phyloP scores from a whole-genome alignment of 2,329 filamentous ascomycete species.

The Fusarium sp. region DNA sequence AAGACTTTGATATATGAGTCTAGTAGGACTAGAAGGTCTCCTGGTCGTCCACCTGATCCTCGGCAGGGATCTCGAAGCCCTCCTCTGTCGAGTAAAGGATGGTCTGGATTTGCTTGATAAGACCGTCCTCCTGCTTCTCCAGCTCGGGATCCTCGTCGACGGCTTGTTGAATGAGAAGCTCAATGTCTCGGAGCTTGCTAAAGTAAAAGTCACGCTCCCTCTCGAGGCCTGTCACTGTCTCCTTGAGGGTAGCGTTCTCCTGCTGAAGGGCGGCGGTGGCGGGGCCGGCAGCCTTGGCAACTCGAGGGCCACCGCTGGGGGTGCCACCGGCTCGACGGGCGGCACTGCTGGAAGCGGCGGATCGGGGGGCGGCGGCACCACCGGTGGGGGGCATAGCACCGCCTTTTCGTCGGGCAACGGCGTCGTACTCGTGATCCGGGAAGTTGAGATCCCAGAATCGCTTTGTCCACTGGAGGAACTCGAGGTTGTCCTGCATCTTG shows the following conservation, averaged over 20 bases:
- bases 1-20: conserved; percentile 17
- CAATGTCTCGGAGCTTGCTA: conserved; percentile 97
- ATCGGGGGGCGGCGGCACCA: conserved; percentile 61
- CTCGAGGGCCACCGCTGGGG: conserved; percentile 66
- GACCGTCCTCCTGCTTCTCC: conserved; percentile 91
- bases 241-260: conserved; percentile 91
- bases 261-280: conserved; percentile 80
- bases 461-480: conserved; percentile 98
- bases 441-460: conserved; percentile 98
- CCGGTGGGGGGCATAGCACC: conserved; percentile 68
- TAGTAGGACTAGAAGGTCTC: conserved; percentile 75
- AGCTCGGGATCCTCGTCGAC: conserved; percentile 93
- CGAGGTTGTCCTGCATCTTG: conserved; percentile 99
- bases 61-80: conserved; percentile 89
- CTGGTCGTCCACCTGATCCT: conserved; percentile 81
- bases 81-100: conserved; percentile 98
- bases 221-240: conserved; percentile 94
- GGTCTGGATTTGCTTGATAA: conserved; percentile 95
- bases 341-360: conserved; percentile 63
- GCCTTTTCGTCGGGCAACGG: conserved; percentile 85
- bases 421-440: conserved; percentile 97
- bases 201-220: conserved; percentile 99
- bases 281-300: conserved; percentile 64
- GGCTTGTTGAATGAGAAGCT: conserved; percentile 91
- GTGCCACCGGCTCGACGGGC: conserved; percentile 70